Base-by-base conservation (phyloP, 2,329 filamentous ascomycete genomes). In the Xylaria polymorpha region DNA sequence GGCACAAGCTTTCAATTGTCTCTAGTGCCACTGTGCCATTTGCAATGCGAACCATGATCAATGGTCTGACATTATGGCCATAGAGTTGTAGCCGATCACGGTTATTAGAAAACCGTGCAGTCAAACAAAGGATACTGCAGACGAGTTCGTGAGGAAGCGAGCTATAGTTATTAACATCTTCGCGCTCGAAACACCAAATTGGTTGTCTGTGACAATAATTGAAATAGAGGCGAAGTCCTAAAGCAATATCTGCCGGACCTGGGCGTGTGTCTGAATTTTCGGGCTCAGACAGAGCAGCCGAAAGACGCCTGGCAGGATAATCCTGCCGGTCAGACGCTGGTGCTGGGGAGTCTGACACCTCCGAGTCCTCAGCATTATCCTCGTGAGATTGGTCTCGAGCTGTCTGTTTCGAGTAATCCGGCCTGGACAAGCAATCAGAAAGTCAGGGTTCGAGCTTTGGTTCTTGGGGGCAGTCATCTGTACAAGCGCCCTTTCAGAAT, bases 191-290 rank as follows among this genome's bases (percentile, higher is more conserved):
- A 50, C 70, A 72, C 70, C 70, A 72, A 18, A 72, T 70, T 35
- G 70, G 70, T 32, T 72, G 70, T 39, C 70, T 72, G 62, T 72
- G 70, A 50, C 70, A 72, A 57, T 70, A 70, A 43, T 64, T 72
- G 64, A 72, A 72, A 25, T 72, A 72, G 4, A 70, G 64, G 60
- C 67, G 70, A 43, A 72, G 53, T 29, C 70, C 67, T 29, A 60
- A 57, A 43, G 70, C 62, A 22, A 68, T 66, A 66, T 72, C 70
- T 12, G 61, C 61, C n/a, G 58, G 61, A 12, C 61, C 56, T 15
- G 70, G 70, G 55, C 67, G 70, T 29, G 70, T 68, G 56, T 70
- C 64, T 18, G 61, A 60, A 41, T 25, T 57, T 37, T 70, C 70
- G n/a, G 70, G 50, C 50, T 70, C 70, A 12, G 61, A 70, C n/a